Evolutionary conservation across 2,329 filamentous ascomycete species (phyloP), one percentile per base, ranked within the genome.

Genomic region (Verticillium isaacii): DNA sequence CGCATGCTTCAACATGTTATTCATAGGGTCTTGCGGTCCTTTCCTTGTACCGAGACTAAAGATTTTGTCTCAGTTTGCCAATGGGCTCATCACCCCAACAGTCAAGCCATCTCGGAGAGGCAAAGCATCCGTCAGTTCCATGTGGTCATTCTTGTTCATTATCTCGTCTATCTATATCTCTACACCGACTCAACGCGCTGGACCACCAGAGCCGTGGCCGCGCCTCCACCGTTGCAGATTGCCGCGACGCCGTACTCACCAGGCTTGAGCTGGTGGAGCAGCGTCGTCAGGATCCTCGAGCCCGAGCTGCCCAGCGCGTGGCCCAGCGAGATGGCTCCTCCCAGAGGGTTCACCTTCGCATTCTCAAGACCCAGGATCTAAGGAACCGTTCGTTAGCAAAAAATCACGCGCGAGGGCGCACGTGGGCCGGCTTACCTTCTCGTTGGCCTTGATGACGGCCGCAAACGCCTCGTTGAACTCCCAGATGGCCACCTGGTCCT

Each of bases 391-490:
- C 2, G 29, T n/a, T 8, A n/a, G 23, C 11, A 36, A 19, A 50
- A 3, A 17, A 15, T 7, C 37, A 17, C 37, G 6, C 14, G 2
- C 6, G 34, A 14, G 34, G 34, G 37, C 36, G 11, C 11, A 11
- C 36, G 36, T n/a, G 17, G 39, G n/a, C 11, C 3, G 41, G 61
- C 67, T 65, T 70, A 89, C 89, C 85, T 96, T 93, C 70, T 92
- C 89, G 72, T 98, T 97, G 52, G 94, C 93, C 73, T 95, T 93
- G 75, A 97, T 95, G 34, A 97, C 93, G 5, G 91, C 92, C 32
- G 95, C 94, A 73, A 99, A 99, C 0, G 95, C 95, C 79, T 99
- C 95, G 75, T 99, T 99, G 77, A 99, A 97, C 75, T 98, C 95
- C 94, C 95, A 98, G 25, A 97, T 80, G 5, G 94, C 89, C 56